These are phyloP conservation scores for Daldinia childiae DNA, from an alignment of 495 filamentous ascomycete genomes.

Conservation along the genomic window DNA sequence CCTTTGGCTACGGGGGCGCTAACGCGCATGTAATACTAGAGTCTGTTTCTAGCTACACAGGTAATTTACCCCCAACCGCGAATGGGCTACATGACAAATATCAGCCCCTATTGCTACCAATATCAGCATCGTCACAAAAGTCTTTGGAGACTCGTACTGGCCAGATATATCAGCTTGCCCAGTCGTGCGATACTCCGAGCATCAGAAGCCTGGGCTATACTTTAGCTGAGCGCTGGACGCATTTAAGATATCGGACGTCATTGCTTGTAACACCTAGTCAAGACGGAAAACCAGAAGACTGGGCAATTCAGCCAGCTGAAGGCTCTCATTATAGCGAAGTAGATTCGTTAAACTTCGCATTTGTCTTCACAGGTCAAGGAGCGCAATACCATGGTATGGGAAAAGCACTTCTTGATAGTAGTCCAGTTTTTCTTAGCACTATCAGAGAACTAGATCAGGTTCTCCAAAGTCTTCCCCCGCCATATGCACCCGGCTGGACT, in stretches of 20 bases:
- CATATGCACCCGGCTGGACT: neutral
- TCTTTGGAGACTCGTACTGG: neutral
- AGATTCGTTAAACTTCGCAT: neutral
- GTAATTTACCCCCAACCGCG: neutral
- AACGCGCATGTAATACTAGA: neutral
- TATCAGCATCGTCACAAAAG: neutral
- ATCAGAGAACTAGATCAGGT: conserved; percentile 1
- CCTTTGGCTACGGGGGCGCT: neutral
- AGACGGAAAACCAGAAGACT: neutral
- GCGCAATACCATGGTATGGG: neutral
- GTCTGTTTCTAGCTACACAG: neutral
- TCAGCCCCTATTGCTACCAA: neutral
- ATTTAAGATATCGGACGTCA: neutral
- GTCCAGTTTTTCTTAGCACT: neutral
- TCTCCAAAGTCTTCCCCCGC: neutral
- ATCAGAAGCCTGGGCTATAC: neutral
- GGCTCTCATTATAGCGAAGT: neutral
- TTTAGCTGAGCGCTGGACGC: neutral
- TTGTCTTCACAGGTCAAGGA: neutral
- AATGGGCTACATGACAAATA: neutral
- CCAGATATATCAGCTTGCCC: neutral
- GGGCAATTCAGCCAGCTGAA: neutral
- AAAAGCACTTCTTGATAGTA: neutral
- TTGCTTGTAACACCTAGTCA: neutral
- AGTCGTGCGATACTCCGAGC: neutral